Conservation (phyloP, 2,329 filamentous ascomycete species). For the Ophiocordyceps australis region DNA sequence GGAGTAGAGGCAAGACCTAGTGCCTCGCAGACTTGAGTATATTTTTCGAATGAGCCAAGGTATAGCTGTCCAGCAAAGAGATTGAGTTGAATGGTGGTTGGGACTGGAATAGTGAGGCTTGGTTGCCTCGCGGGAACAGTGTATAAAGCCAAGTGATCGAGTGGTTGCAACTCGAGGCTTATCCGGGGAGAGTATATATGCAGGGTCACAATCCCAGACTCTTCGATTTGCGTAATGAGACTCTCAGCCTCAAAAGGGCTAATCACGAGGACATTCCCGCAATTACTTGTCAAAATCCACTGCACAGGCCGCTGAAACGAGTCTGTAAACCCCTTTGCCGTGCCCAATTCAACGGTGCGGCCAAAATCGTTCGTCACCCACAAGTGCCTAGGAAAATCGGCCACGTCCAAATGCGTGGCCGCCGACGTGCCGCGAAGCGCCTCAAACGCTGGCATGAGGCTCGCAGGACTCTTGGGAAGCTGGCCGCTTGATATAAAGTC, state of each 20-base stretch:
- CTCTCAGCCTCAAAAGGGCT: constrained; percentile 40
- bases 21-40: constrained; percentile 26
- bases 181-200: constrained; percentile 21
- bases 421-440: background rate
- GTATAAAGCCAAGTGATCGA: constrained; percentile 8
- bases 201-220: constrained; percentile 14
- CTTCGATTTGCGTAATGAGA: background rate
- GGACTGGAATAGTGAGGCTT: background rate
- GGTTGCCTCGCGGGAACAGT: background rate
- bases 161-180: constrained; percentile 1
- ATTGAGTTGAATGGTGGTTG: constrained; percentile 30
- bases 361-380: constrained; percentile 7
- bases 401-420: constrained; percentile 1
- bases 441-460: background rate
- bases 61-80: constrained; percentile 50
- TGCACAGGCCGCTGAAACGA: constrained; percentile 8
- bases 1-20: constrained; percentile 23
- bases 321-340: constrained; percentile 1
- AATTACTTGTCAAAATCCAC: constrained; percentile 6
- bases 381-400: constrained; percentile 2
- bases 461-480: background rate
- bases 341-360: background rate
- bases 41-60: constrained; percentile 30
- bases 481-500: background rate
- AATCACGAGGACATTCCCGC: constrained; percentile 27